Conservation (phyloP, 164 flowering plant species). For the Litsea cubeba region DNA sequence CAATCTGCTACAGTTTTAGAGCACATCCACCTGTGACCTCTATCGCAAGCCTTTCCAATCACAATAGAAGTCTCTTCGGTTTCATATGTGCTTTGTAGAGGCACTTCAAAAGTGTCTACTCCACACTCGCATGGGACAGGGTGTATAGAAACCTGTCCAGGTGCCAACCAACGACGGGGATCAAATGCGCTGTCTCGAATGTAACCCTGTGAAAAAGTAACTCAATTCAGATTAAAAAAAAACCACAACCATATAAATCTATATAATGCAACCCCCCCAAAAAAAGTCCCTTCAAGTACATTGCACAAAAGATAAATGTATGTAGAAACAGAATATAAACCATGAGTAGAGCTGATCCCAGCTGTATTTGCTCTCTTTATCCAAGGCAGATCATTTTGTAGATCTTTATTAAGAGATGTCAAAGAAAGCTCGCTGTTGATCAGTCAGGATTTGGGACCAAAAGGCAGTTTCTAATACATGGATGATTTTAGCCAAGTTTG, state of each 20-base stretch:
- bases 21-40: slow-evolving; percentile 87
- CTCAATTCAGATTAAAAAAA: not conserved
- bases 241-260: not conserved
- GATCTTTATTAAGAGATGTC: not conserved
- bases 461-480: not conserved
- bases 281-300: not conserved
- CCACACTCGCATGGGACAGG: slow-evolving; percentile 69
- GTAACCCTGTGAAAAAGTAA: slow-evolving; percentile 46
- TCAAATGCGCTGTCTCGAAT: slow-evolving; percentile 82
- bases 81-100: slow-evolving; percentile 40
- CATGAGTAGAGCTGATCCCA: not conserved
- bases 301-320: not conserved
- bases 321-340: not conserved
- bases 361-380: not conserved
- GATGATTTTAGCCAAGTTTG: not conserved
- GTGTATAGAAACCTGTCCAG: slow-evolving; percentile 65
- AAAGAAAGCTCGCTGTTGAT: not conserved
- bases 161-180: slow-evolving; percentile 91
- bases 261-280: not conserved
- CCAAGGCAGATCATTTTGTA: not conserved
- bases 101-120: slow-evolving; percentile 66
- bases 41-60: slow-evolving; percentile 69
- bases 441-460: not conserved
- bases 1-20: slow-evolving; percentile 91
- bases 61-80: slow-evolving; percentile 44